Evolutionary conservation across 2,329 filamentous ascomycete species (phyloP), one percentile per base, ranked within the genome.

Genomic region (Neofusicoccum cordaticola): DNA sequence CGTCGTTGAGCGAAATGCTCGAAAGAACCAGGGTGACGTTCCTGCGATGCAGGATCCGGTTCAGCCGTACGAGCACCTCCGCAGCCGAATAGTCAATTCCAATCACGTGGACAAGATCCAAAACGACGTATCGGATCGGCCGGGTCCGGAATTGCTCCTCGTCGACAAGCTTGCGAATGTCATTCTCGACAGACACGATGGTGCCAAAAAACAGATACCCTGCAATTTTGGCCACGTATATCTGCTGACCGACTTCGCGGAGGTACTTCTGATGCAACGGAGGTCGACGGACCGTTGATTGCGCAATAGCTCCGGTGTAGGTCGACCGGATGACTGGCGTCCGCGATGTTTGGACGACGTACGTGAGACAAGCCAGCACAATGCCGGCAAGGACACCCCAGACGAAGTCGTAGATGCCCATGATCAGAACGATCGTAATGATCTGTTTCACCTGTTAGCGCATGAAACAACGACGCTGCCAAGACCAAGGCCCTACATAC

Each of bases 191-290:
- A 53, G 92, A 92, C 62, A 97, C 94, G 68, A 99, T 97, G 2
- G 93, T 98, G 15, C 95, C 95, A 70, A 99, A 99, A 82, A 99
- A 99, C n/a, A 99, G 85, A 73, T 94, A 98, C 0, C 95, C 94
- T 0, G 91, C 90, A 15, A 99, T 84, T 76, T 98, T 98, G 72
- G 96, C 90, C 57, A 98, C 88, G 65, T 91, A 90, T 39, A 96
- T 95, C 74, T 99, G 95, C 37, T 87, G 85, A 2, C 94, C 93
- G 15, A 95, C 93, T 68, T 94, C 86, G 66, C 89, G 88, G 3
- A 99, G 82, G 73, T 95, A 99, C 66, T 90, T 88, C 66, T 93
- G 89, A 71, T 99, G 95, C 3, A 93, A 88, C 0, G 92, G 91
- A 69, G 97, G 96, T 62, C 95, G 88, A 62, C 95, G 86, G 34